Base-by-base conservation (phyloP, 768 basidiomycete genomes). In the Lactarius deliciosus region DNA sequence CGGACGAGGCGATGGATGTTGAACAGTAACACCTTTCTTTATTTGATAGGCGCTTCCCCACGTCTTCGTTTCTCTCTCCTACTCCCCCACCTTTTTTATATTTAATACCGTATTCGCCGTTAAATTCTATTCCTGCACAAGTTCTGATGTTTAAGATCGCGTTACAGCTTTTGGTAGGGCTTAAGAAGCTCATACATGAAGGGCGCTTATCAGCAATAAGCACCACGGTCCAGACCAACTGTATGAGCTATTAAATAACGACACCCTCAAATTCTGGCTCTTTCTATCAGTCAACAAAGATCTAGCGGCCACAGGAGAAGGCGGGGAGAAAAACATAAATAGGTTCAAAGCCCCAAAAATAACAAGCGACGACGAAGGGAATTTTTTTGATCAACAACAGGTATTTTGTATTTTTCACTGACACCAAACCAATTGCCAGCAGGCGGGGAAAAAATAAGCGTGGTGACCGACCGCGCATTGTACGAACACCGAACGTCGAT, bases 1-100 rank as follows among this genome's bases (percentile, higher is more conserved):
- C 54, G 16, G 67, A 38, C 28, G 69, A 68, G 50, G 64, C 61
- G 0, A 70, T 70, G 69, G 64, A 69, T 13, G 20, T 70, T 4
- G 69, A 69, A 18, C 22, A 30, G 32, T 56, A 36, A 58, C 36
- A 38, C 18, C 25, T 9, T 53, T 38, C 25, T 15, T 53, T 30
- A 11, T 34, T 58, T 41, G 41, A 41, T 18, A 18, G 15, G 41
- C 16, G 5, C n/a, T n/a, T 22, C 20, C 20, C 45, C 38, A 40
- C 38, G 5, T 40, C 38, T 40, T 36, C 9, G 34, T 36, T 38
- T 38, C 38, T 15, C 38, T 11, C 13, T 38, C 38, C 38, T 38
- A 36, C 36, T 11, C 20, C 5, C 47, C n/a, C n/a, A 22, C 47
- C 1, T 13, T 34, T 30, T 34, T 34, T 57, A 57, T 57, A 57